A percentile compares a stretch with the other conserved stretches of the same genome.
phyloP scores from a whole-genome alignment of 805 yeast genomes.

The Starmerella bacillaris region DNA sequence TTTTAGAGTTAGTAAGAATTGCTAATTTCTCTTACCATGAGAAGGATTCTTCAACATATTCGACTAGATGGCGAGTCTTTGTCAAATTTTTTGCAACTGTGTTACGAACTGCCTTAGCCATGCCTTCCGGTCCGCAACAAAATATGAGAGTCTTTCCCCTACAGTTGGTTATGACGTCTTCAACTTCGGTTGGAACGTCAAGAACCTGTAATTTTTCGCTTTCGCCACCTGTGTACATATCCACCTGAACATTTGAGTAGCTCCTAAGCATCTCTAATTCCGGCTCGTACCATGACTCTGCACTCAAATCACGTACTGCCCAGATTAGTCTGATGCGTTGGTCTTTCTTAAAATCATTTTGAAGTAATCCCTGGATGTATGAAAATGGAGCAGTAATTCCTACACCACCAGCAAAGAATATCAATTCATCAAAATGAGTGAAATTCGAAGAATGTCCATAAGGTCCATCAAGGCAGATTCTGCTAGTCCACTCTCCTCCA shows the following conservation, averaged over 20 bases:
- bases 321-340: slow-evolving; percentile 5
- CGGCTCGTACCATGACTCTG: slow-evolving; percentile 27
- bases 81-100: slow-evolving; percentile 29
- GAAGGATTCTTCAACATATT: slow-evolving; percentile 53
- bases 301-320: slow-evolving; percentile 9
- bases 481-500: slow-evolving; percentile 7
- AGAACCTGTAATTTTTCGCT: neutral
- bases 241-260: slow-evolving; percentile 6
- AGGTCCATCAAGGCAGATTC: slow-evolving; percentile 41
- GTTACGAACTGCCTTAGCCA: slow-evolving; percentile 40
- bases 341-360: slow-evolving; percentile 29
- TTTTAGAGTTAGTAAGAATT: too few relatives aligned
- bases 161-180: slow-evolving; percentile 23
- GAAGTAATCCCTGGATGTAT: slow-evolving; percentile 16
- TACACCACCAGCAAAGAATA: slow-evolving; percentile 55
- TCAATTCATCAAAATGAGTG: slow-evolving; percentile 33
- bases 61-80: slow-evolving; percentile 33
- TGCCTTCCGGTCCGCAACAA: slow-evolving; percentile 43
- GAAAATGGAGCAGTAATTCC: slow-evolving; percentile 38
- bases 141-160: slow-evolving; percentile 34
- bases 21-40: slow-evolving; percentile 33
- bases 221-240: slow-evolving; percentile 2
- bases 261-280: slow-evolving; percentile 26
- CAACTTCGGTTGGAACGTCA: slow-evolving; percentile 20
- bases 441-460: slow-evolving; percentile 41